Percentiles rank a stretch among this genome's conserved stretches.
Evolutionary conservation across 2,329 filamentous ascomycete genomes (phyloP).

Genomic region (Trichophyton verrucosum): DNA sequence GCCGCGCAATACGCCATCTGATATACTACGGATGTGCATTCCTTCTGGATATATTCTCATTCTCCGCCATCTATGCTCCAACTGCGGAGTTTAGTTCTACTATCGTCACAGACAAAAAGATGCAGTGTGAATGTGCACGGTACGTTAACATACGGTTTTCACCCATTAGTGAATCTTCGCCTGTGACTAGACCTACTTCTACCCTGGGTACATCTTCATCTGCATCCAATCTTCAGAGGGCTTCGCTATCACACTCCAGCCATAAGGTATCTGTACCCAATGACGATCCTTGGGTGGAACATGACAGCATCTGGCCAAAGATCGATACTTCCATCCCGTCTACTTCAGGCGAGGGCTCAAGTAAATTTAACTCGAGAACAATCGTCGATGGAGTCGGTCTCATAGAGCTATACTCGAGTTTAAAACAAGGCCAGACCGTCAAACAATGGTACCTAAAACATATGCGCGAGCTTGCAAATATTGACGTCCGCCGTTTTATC

Average conservation of each 20-base stretch:
- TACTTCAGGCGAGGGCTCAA: slow-evolving; percentile 10
- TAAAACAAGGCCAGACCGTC: slow-evolving; percentile 70
- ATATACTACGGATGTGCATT: slow-evolving; percentile 87
- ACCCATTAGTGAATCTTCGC: slow-evolving; percentile 15
- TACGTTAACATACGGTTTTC: slow-evolving; percentile 56
- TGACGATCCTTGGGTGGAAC: slow-evolving; percentile 18
- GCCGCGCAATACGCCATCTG: slow-evolving; percentile 75
- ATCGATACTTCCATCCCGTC: slow-evolving; percentile 20
- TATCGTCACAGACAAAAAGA: slow-evolving; percentile 62
- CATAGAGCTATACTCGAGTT: slow-evolving; percentile 71
- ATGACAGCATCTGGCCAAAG: slow-evolving; percentile 35
- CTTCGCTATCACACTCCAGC: not conserved
- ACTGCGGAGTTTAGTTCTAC: slow-evolving; percentile 60
- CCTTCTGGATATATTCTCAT: slow-evolving; percentile 90
- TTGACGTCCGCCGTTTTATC: slow-evolving; percentile 83
- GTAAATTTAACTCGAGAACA: not conserved
- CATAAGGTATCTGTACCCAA: slow-evolving; percentile 9
- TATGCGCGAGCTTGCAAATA: slow-evolving; percentile 55
- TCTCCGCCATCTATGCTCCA: slow-evolving; percentile 77
- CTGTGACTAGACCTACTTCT: not conserved
- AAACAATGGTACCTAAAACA: slow-evolving; percentile 76
- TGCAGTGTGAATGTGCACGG: slow-evolving; percentile 76
- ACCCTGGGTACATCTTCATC: not conserved
- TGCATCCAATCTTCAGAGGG: not conserved
- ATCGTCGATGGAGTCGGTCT: slow-evolving; percentile 40